These are phyloP conservation scores for Neopestalotiopsis rosae DNA, from an alignment of 2,329 filamentous ascomycete genomes.

Conservation along the genomic window DNA sequence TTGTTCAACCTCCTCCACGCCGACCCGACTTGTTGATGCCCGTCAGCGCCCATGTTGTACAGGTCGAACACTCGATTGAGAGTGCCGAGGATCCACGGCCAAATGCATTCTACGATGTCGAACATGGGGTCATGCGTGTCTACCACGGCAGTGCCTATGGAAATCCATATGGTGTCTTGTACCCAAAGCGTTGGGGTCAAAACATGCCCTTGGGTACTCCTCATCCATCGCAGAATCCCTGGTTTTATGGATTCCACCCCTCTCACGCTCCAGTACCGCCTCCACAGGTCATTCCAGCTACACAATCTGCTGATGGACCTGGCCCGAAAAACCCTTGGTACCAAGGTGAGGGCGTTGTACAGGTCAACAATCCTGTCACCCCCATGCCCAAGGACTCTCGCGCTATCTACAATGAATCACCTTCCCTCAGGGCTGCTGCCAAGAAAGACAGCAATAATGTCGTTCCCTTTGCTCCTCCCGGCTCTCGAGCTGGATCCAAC, in stretches of 20 bases:
- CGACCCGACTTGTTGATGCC: conserved; percentile 54
- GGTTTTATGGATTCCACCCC: conserved; percentile 43
- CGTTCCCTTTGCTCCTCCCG: conserved; percentile 3
- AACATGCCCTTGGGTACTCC: conserved; percentile 48
- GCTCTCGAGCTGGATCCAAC: conserved; percentile 9
- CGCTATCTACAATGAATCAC: conserved; percentile 7
- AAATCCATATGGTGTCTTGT: conserved; percentile 52
- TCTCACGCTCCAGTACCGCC: conserved; percentile 11
- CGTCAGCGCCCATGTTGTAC: conserved; percentile 53
- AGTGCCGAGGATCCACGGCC: conserved; percentile 57
- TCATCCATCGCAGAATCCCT: conserved; percentile 49
- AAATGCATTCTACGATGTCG: conserved; percentile 64
- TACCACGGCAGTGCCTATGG: conserved; percentile 64
- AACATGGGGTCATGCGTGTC: conserved; percentile 57
- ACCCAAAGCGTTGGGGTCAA: conserved; percentile 45
- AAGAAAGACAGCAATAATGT: conserved; percentile 12
- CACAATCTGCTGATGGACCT: conserved; percentile 14
- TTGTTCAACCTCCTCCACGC: conserved; percentile 29
- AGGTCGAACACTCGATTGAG: conserved; percentile 62
- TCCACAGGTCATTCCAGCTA: not conserved
- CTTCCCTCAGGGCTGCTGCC: conserved; percentile 11
- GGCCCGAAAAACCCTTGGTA: conserved; percentile 25
- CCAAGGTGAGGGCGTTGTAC: conserved; percentile 26
- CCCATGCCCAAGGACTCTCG: conserved; percentile 8
- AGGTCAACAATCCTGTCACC: conserved; percentile 11